Percentiles rank a stretch among this genome's conserved stretches.
phyloP scores from a whole-genome alignment of 345 rosid genomes.

The Hirschfeldia incana region DNA sequence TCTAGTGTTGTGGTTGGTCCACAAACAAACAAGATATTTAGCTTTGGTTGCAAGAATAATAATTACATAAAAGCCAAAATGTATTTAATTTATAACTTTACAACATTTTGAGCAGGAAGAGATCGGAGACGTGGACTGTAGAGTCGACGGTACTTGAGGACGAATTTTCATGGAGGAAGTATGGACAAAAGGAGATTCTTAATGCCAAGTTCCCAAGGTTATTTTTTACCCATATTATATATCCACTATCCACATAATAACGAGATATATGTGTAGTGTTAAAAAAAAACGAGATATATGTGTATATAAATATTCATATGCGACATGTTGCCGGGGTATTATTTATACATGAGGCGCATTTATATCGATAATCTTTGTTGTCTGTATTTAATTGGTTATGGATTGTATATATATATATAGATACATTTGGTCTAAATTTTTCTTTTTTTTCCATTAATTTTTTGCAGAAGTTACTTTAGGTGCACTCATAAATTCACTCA shows the following conservation, averaged over 20 bases:
- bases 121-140: slow-evolving; percentile 39
- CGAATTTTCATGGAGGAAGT: slow-evolving; percentile 77
- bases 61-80: background rate
- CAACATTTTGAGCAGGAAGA: slow-evolving; percentile 50
- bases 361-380: slow-evolving; percentile 18
- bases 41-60: slow-evolving; percentile 8
- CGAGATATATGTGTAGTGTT: background rate
- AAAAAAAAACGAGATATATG: background rate
- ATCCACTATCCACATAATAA: background rate
- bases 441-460: background rate
- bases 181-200: slow-evolving; percentile 83
- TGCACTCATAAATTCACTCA: slow-evolving; percentile 73
- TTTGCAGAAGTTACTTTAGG: slow-evolving; percentile 76
- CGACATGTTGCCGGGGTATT: slow-evolving; percentile 9
- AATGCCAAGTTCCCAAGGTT: slow-evolving; percentile 73
- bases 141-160: slow-evolving; percentile 52
- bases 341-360: slow-evolving; percentile 9
- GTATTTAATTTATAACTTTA: background rate
- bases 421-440: too few relatives aligned
- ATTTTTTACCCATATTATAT: background rate
- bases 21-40: background rate
- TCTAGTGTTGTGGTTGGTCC: slow-evolving; percentile 8
- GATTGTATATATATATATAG: background rate
- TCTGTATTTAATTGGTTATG: slow-evolving; percentile 6
- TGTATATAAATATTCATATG: background rate